Evolutionary conservation across 2,329 filamentous ascomycete species (phyloP), one percentile per base, ranked within the genome.

Genomic region (Fusarium acutatum): DNA sequence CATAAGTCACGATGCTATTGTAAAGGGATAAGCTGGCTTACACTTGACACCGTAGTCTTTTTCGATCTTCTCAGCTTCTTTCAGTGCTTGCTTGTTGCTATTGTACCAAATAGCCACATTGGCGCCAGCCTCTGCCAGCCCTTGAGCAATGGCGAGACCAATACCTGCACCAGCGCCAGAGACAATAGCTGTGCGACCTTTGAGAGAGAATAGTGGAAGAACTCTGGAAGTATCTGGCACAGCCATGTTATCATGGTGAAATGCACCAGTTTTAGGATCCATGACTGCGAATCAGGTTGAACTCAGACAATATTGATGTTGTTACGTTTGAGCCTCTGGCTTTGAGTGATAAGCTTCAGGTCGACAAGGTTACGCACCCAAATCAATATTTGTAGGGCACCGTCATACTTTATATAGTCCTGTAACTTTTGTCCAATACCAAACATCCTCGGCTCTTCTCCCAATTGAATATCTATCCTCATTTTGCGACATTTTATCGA

Each of bases 51-150:
- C 89, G 75, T 91, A 93, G 28, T 88, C 87, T 77, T 88, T 86
- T 77, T 89, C 89, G 50, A 94, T 91, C 32, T 89, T 88, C 37
- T 86, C 86, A 1, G 92, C 91, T 64, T 89, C 86, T 22, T 88
- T 85, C 18, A 90, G 79, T 18, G 91, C 90, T 75, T 91, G 88
- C 77, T 88, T 87, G 82, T 94, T 93, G 80, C 85, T 89, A 79
- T 93, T 91, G 79, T 93, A 94, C 90, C 90, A 93, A 57, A 93
- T 89, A 34, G 90, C 91, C 28, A 94, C 90, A 74, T 93, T 92
- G 65, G 91, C 91, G 54, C 92, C 92, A 22, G 91, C 90, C 79
- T 94, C 92, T 22, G 92, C 91, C 37, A 91, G 85, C 3, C 85
- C 90, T 38, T 91, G 84, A 20, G 91, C 91, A 34, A 93, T 86